Conservation (phyloP, 441 rosid species). For the Croton setiger region DNA sequence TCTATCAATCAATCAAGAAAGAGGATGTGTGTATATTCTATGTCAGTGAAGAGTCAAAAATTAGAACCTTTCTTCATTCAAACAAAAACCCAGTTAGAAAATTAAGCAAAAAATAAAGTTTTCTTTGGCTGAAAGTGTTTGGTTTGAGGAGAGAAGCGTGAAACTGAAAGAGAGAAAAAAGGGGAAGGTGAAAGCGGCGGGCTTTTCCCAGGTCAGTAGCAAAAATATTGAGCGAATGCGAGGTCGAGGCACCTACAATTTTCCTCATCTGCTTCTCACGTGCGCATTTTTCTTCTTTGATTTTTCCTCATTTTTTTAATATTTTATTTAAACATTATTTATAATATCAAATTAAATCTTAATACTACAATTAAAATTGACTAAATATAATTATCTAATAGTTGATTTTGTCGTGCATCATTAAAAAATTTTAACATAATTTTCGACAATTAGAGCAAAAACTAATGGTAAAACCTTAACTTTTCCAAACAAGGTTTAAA, state of each 20-base stretch:
- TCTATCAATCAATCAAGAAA: background rate
- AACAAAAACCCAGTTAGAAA: background rate
- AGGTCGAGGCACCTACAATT: conserved; percentile 8
- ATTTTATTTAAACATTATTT: no score
- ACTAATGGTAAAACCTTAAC: no score
- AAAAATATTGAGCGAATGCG: background rate
- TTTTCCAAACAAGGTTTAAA: no score
- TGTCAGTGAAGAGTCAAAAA: background rate
- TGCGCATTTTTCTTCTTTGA: background rate
- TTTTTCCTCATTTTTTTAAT: background rate
- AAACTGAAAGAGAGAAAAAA: background rate
- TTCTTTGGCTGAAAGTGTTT: no score
- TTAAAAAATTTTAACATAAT: no score
- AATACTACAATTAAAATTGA: no score
- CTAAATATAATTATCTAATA: no score
- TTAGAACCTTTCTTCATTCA: background rate
- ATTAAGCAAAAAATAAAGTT: no score
- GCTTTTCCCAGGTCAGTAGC: background rate
- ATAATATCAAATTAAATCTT: no score
- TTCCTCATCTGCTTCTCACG: conserved; percentile 8
- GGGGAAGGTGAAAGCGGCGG: conserved; percentile 1
- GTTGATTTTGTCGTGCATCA: no score
- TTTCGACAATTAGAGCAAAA: no score
- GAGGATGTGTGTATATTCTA: conserved; percentile 7
- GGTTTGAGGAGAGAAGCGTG: background rate